Evolutionary conservation across 1,139 yeast species (phyloP), one percentile per base, ranked within the genome.

Genomic region (Yamadazyma dendronema): DNA sequence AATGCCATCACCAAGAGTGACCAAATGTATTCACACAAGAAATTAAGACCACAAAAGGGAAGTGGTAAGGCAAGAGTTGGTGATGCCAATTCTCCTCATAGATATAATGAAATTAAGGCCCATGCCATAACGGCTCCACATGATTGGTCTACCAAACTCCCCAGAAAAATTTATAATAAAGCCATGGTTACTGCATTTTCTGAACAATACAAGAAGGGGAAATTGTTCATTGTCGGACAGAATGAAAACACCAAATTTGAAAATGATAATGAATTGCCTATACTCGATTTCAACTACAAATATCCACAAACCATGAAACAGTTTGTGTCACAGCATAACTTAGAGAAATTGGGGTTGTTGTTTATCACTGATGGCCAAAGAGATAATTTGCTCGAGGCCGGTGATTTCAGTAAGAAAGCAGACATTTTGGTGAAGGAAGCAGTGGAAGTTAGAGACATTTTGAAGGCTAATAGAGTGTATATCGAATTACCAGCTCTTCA

Each of bases 31-130:
- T 85, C 96, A 19, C 79, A 94, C 60, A 76, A 78, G 55, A 92
- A 92, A 60, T 71, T 92, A 49, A 73, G 81, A 38, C 88, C 89
- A 17, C 98, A 92, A 64, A 92, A 92, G 65, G 97, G 98, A 47
- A 68, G 89, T 13, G 99, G 99, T 62, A 74, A 77, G 45, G 99
- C 99, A 39, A 84, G 99, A 72, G 84, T 81, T 42, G 99, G 98
- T 67, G 97, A 89, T 64, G 89, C 88, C 42, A 92, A 92, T 53
- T 87, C 96, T 16, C 98, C 98, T 31, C 85, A 82, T 38, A 79
- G 96, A 65, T 82, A 81, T 55, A 89, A 86, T 54, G 96, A 96
- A 56, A 90, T 92, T 34, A 76, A 85, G 48, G 97, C 97, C 0
- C 81, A 85, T 55, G 97, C 94, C 17, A 82, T 94, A 56, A 77